phyloP scores from a whole-genome alignment of 306 rosid genomes.

The Sindora glabra region DNA sequence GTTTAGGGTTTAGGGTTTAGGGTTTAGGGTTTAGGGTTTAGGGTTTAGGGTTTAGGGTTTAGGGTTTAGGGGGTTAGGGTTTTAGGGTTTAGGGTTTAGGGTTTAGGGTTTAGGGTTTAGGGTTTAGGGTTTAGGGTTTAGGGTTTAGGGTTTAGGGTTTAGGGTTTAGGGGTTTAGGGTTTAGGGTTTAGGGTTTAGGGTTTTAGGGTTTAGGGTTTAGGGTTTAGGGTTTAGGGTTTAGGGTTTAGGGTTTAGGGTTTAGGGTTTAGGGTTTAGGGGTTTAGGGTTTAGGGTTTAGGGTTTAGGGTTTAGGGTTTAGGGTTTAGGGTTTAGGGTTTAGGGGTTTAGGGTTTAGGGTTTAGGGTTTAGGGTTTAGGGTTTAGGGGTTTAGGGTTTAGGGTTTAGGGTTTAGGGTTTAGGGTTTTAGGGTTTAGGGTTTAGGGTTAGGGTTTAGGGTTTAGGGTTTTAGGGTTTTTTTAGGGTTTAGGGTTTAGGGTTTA shows the following conservation, averaged over 20 bases:
- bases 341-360: slow-evolving; percentile 24
- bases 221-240: slow-evolving; percentile 18
- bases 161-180: slow-evolving; percentile 13
- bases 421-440: not conserved
- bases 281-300: not conserved
- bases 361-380: slow-evolving; percentile 16
- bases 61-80: slow-evolving; percentile 20
- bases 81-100: slow-evolving; percentile 9
- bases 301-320: slow-evolving; percentile 19
- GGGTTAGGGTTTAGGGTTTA: slow-evolving; percentile 11
- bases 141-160: slow-evolving; percentile 10
- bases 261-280: slow-evolving; percentile 19
- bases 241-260: slow-evolving; percentile 20
- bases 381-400: no score
- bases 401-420: slow-evolving; percentile 13
- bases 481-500: slow-evolving; percentile 14
- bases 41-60: slow-evolving; percentile 14
- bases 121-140: slow-evolving; percentile 9
- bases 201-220: slow-evolving; percentile 15
- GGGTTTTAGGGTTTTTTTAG: no score
- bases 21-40: slow-evolving; percentile 6
- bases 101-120: slow-evolving; percentile 9
- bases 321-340: slow-evolving; percentile 19
- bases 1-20: slow-evolving; percentile 16
- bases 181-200: slow-evolving; percentile 15